Evolutionary conservation across 2,329 filamentous ascomycete species (phyloP), one percentile per base, ranked within the genome.

Genomic region (Phaeophleospora eucalypticola): DNA sequence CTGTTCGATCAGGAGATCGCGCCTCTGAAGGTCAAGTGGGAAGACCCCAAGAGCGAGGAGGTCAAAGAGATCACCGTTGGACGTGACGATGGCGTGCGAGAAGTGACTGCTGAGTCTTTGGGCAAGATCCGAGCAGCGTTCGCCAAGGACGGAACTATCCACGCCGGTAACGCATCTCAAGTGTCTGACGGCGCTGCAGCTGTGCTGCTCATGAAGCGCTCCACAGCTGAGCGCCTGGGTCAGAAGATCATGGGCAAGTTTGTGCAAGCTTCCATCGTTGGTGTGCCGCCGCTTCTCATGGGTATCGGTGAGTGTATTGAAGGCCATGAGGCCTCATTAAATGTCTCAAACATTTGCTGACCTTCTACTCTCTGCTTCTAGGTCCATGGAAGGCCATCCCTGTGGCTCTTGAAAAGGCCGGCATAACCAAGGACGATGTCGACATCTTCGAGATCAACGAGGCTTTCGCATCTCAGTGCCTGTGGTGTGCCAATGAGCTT

Each of bases 381-480:
- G n/a, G 36, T 1, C 93, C 93, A 41, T 95, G 89, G 82, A 90
- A 90, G 71, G 90, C 93, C 47, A 97, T 98, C 63, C 93, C 93
- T 56, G 86, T 90, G 66, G 90, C 88, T 3, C 83, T 96, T 46
- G 80, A 87, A 66, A 90, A 93, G 68, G 87, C 90, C 0, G 89
- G 90, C 50, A 82, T 98, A 60, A 77, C 76, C 66, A 88, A 84
- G 70, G 85, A 95, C 47, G 91, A 97, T 58, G 89, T 98, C 21
- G 93, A 97, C 67, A 91, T 97, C 65, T 97, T 81, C 65, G 93
- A 98, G 80, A 96, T 98, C 79, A 98, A 98, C 76, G 93, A 98
- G 80, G 93, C 93, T 1, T 98, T 98, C 69, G 93, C 93, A 24
- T 87, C 82, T 54, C 91, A 97, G 78, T 95, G 89, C 70, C 71